phyloP scores from a whole-genome alignment of 2,329 filamentous ascomycete genomes.

The Trichoderma gracile region DNA sequence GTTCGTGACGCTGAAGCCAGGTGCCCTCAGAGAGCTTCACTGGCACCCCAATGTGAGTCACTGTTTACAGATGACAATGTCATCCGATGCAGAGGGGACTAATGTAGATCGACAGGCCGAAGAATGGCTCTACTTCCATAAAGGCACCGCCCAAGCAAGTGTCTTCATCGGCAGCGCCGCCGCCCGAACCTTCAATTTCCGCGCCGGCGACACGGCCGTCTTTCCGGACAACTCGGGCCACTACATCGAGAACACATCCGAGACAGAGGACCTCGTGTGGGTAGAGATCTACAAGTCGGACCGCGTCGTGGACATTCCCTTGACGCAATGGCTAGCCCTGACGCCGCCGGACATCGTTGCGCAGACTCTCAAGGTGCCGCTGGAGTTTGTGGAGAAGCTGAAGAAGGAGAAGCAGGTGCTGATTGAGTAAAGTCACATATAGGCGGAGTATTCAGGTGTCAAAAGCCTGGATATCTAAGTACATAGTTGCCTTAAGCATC shows the following conservation, averaged over 20 bases:
- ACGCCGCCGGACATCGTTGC: constrained; percentile 65
- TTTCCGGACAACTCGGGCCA: constrained; percentile 68
- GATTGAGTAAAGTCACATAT: constrained; percentile 26
- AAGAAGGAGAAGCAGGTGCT: constrained; percentile 66
- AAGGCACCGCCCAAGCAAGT: constrained; percentile 61
- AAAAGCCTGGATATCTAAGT: no score
- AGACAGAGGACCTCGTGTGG: constrained; percentile 64
- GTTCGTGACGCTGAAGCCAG: constrained; percentile 63
- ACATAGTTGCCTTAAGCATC: no score
- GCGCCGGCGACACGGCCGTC: constrained; percentile 65
- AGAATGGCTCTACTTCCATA: constrained; percentile 72
- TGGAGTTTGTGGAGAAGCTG: constrained; percentile 56
- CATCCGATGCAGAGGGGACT: not conserved
- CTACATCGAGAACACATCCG: constrained; percentile 68
- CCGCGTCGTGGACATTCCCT: constrained; percentile 63
- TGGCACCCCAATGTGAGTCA: constrained; percentile 66
- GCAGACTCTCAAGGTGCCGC: constrained; percentile 58
- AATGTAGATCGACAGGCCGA: constrained; percentile 50
- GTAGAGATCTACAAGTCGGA: constrained; percentile 71
- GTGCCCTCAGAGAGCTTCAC: constrained; percentile 64
- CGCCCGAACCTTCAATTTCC: constrained; percentile 67
- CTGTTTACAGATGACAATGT: not conserved
- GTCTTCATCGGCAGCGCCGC: constrained; percentile 63
- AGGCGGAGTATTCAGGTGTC: not conserved
- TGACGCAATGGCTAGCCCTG: constrained; percentile 69